A percentile compares a stretch with the other conserved stretches of the same genome.
Conservation (phyloP, 306 rosid genomes). For the Begonia peltatifolia region DNA sequence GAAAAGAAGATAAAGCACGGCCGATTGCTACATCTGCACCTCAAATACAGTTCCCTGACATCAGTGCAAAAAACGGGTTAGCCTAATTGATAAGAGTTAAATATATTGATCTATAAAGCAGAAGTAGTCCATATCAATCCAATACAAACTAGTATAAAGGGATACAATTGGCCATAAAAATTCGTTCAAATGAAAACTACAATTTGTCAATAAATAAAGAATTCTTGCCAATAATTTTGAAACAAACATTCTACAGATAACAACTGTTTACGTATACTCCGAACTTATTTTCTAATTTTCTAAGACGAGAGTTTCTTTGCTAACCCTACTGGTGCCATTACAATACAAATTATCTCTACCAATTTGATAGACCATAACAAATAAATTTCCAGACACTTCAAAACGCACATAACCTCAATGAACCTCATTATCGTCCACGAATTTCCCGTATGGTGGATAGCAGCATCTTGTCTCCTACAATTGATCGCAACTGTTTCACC, state of each 20-base stretch:
- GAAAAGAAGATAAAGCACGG: no score
- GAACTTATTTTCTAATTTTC: conserved; percentile 6
- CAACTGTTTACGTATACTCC: not conserved
- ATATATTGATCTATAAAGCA: no score
- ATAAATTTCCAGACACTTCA: conserved; percentile 16
- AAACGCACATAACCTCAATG: conserved; percentile 26
- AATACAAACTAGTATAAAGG: no score
- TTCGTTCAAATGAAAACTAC: not conserved
- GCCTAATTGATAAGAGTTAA: no score
- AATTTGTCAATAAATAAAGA: not conserved
- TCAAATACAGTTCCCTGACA: no score
- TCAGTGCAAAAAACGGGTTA: no score
- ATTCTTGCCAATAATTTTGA: not conserved
- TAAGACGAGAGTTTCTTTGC: conserved; percentile 14
- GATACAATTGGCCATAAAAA: not conserved
- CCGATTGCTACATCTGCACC: no score
- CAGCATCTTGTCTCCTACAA: conserved; percentile 37
- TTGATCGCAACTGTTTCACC: conserved; percentile 23
- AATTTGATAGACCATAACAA: conserved; percentile 11
- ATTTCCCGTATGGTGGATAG: conserved; percentile 25
- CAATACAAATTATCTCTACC: conserved; percentile 13
- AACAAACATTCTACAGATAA: conserved; percentile 1
- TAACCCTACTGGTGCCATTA: conserved; percentile 15
- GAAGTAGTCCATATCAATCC: no score
- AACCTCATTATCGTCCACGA: conserved; percentile 28